Evolutionary conservation across 345 rosid genomes (phyloP), one percentile per base, ranked within the genome.

Genomic region (Heritiera fomes): DNA sequence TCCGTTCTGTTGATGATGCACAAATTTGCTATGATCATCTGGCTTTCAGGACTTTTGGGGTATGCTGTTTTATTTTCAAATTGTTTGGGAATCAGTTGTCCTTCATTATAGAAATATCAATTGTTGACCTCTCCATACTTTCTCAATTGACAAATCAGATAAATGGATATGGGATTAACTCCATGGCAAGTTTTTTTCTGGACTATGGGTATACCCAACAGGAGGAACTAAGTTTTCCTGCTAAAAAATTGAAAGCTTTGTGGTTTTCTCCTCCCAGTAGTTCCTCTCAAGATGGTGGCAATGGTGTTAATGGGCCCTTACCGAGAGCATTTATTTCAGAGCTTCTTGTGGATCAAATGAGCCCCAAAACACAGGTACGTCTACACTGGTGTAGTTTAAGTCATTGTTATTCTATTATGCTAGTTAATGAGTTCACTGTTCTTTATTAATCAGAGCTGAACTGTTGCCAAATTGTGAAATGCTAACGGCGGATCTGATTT

Each of bases 21-120:
- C 86, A 55, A 40, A 86, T 95, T 81, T 91, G 93, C 85, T 92
- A 95, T 79, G 99, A 95, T 85, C 98, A 93, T 84, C 67, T 95
- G 45, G 99, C 99, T 23, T 95, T 92, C 87, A 87, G 99, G 83
- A 93, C 99, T 0, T 93, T 95, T 8, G 98, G 99, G 90, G 98
- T 95, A 87, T 56, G 53, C 6, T 46, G 8, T 56, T 47, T 49
- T 49, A 14, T n/a, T 72, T 53, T 53, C 47, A 72, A 53, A 53
- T 41, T 40, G 63, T 72, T 38, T 38, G 17, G 14, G 8, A 2
- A 68, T 40, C 8, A 67, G 43, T 23, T 60, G 8, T 53, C 18
- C 75, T 66, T 45, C 20, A 8, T 61, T 75, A 30, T 71, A 18
- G 69, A 12, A 34, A 5, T 50, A 30, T 49, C 7, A 3, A 18